Evolutionary conservation across 176 grass and related monocot genomes (phyloP).

Genomic region (Musa acuminata): DNA sequence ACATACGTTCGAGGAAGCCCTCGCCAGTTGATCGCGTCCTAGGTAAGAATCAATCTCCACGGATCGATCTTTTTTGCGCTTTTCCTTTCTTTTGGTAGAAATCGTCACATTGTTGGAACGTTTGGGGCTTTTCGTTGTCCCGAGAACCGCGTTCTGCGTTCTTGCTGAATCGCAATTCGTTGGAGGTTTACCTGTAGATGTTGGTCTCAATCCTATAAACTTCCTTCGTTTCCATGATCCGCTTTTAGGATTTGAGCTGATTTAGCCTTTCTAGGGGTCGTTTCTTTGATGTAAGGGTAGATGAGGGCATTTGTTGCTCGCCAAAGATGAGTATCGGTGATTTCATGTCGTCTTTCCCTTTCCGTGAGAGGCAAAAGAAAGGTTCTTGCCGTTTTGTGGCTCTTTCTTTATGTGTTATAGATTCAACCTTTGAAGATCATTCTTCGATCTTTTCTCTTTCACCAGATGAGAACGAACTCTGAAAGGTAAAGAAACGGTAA

Average conservation of each 20-base stretch:
- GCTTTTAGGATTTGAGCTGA: not conserved
- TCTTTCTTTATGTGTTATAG: too few relatives aligned
- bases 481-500: too few relatives aligned
- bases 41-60: too few relatives aligned
- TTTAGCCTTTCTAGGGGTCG: not conserved
- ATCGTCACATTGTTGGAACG: not conserved
- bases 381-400: too few relatives aligned
- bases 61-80: too few relatives aligned
- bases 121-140: not conserved
- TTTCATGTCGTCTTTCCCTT: not conserved
- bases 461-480: too few relatives aligned
- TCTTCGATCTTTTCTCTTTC: too few relatives aligned
- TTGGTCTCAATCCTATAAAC: not conserved
- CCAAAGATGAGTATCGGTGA: not conserved
- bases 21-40: too few relatives aligned
- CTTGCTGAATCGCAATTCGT: not conserved
- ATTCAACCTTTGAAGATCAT: too few relatives aligned
- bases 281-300: not conserved
- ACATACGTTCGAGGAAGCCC: too few relatives aligned
- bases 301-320: too few relatives aligned
- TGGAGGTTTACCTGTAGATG: not conserved
- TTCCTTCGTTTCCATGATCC: not conserved
- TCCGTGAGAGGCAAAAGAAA: not conserved
- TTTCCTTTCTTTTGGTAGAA: too few relatives aligned
- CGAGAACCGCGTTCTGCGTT: not conserved